Percentiles rank a stretch among this genome's conserved stretches.
These are phyloP conservation scores for Pythium scleroteichum DNA, from an alignment of 352 stramenopile species.

Conservation along the genomic window DNA sequence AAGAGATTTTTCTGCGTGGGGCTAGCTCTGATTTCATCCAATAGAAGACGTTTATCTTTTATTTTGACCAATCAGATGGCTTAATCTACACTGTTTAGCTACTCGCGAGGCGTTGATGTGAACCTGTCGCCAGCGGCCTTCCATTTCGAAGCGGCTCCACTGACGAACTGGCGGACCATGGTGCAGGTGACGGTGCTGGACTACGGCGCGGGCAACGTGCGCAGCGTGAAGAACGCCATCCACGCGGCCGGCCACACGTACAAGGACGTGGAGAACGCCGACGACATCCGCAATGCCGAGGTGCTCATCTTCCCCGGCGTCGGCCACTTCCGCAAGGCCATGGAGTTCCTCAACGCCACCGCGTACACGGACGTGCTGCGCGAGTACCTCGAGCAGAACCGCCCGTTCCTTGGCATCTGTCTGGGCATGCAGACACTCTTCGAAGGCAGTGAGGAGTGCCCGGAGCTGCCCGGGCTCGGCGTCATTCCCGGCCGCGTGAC, in stretches of 20 bases:
- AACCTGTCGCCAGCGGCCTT: constrained; percentile 5
- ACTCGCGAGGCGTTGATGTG: constrained; percentile 6
- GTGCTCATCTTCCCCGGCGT: constrained; percentile 88
- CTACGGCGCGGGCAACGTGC: constrained; percentile 99
- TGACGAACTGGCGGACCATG: constrained; percentile 30
- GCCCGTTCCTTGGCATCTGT: constrained; percentile 98
- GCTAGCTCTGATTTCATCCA: constrained; percentile 8
- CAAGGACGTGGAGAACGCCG: constrained; percentile 81
- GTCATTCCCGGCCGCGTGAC: constrained; percentile 92
- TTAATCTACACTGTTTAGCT: constrained; percentile 17
- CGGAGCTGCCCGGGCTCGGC: constrained; percentile 85
- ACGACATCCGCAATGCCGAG: constrained; percentile 90
- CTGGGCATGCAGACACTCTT: constrained; percentile 99
- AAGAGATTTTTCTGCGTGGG: constrained; percentile 13
- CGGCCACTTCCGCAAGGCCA: constrained; percentile 85
- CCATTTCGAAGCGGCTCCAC: constrained; percentile 5
- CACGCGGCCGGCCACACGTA: constrained; percentile 85
- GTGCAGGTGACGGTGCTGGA: constrained; percentile 92
- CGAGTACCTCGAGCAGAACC: constrained; percentile 81
- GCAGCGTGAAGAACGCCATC: constrained; percentile 97
- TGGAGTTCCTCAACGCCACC: constrained; percentile 90
- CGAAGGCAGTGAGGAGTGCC: constrained; percentile 94
- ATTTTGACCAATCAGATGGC: constrained; percentile 14
- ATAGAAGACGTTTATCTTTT: background rate
- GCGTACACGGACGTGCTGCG: constrained; percentile 89